phyloP scores from a whole-genome alignment of 1,284 basidiomycete species.

The Fomitopsis palustris region DNA sequence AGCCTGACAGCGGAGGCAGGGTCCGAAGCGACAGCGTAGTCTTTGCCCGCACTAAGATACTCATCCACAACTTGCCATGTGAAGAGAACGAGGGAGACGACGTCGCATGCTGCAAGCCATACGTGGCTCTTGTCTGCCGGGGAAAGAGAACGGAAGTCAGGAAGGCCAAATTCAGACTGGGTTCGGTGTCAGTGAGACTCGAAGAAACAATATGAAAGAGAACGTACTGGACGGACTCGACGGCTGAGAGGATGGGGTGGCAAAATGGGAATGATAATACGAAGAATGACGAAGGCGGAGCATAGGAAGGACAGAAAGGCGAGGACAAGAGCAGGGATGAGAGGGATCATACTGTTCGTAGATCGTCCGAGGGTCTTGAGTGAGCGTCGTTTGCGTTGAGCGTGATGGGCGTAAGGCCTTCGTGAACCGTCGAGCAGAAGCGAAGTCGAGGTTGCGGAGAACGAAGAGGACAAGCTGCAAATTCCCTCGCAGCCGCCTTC shows the following conservation, averaged over 20 bases:
- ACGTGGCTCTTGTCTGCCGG: conserved; percentile 65
- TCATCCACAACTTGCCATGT: conserved; percentile 62
- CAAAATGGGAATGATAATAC: conserved; percentile 66
- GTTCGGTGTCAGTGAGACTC: conserved; percentile 14
- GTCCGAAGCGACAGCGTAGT: conserved; percentile 40
- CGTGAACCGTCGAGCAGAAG: conserved; percentile 30
- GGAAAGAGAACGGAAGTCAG: conserved; percentile 61
- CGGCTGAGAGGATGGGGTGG: conserved; percentile 67
- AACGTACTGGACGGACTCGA: conserved; percentile 62
- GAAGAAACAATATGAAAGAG: conserved; percentile 8
- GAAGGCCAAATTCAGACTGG: conserved; percentile 68
- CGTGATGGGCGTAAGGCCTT: conserved; percentile 34
- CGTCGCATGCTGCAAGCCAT: conserved; percentile 64
- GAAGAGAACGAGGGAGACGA: conserved; percentile 56
- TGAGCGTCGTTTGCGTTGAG: conserved; percentile 29
- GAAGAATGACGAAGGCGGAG: conserved; percentile 69
- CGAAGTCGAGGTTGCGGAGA: conserved; percentile 29
- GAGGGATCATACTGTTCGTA: conserved; percentile 51
- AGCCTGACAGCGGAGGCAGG: conserved; percentile 50
- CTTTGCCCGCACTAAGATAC: conserved; percentile 41
- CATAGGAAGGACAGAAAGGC: conserved; percentile 64
- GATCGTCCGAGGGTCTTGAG: conserved; percentile 24
- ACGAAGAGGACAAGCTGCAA: conserved; percentile 14
- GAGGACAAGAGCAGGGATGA: conserved; percentile 60
- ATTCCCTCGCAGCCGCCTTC: conserved; percentile 7